phyloP scores from a whole-genome alignment of 345 rosid genomes.

The Passiflora organensis region DNA sequence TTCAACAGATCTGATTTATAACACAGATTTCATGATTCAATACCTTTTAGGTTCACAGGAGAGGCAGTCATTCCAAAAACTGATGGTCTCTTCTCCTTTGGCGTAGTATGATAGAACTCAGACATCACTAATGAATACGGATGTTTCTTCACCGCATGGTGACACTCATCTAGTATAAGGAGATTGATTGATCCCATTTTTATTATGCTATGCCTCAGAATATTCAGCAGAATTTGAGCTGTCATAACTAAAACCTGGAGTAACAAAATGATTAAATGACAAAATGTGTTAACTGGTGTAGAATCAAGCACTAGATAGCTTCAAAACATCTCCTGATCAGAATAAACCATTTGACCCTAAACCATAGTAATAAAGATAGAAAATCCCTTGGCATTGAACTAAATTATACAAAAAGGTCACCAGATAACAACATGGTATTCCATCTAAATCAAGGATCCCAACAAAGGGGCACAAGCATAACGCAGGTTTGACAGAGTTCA shows the following conservation, averaged over 20 bases:
- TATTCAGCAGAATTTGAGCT: slow-evolving; percentile 90
- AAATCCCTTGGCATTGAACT: too few relatives aligned
- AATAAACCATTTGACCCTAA: too few relatives aligned
- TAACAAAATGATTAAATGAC: slow-evolving; percentile 6
- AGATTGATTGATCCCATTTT: slow-evolving; percentile 89
- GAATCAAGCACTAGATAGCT: neutral
- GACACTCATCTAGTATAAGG: slow-evolving; percentile 92
- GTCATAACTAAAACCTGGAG: slow-evolving; percentile 93
- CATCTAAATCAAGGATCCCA: too few relatives aligned
- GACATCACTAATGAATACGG: slow-evolving; percentile 99
- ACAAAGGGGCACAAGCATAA: too few relatives aligned
- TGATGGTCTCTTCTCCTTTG: slow-evolving; percentile 85
- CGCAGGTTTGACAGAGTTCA: too few relatives aligned
- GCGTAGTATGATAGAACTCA: slow-evolving; percentile 87
- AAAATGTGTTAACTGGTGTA: slow-evolving; percentile 6
- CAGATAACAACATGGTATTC: too few relatives aligned
- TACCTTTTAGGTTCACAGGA: slow-evolving; percentile 96
- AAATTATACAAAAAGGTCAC: too few relatives aligned
- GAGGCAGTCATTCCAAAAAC: slow-evolving; percentile 99
- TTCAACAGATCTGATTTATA: neutral
- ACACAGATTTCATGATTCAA: slow-evolving; percentile 7
- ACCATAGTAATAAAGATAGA: too few relatives aligned
- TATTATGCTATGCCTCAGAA: slow-evolving; percentile 91
- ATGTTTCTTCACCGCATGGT: slow-evolving; percentile 99
- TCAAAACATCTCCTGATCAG: too few relatives aligned